A percentile compares a stretch with the other conserved stretches of the same genome.
These are phyloP conservation scores for Malus hybrid DNA, from an alignment of 331 rosid genomes.

Conservation along the genomic window DNA sequence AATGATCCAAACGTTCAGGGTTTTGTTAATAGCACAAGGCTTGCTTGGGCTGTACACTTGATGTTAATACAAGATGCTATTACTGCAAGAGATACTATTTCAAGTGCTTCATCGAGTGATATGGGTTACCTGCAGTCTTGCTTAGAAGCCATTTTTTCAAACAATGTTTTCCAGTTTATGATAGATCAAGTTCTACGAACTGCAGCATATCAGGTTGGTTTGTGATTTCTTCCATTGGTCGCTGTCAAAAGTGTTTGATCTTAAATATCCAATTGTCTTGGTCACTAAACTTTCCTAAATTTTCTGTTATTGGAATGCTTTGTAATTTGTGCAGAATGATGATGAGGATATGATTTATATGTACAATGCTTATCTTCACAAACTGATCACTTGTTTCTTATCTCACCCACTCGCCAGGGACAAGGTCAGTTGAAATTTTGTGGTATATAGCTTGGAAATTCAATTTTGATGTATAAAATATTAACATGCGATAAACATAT, in stretches of 20 bases:
- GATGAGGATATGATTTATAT: slow-evolving; percentile 92
- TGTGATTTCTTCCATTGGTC: neutral
- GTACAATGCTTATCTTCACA: slow-evolving; percentile 94
- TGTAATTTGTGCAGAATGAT: slow-evolving; percentile 59
- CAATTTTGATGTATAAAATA: neutral
- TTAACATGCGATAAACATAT: neutral
- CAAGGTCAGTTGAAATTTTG: slow-evolving; percentile 49
- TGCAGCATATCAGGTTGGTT: slow-evolving; percentile 82
- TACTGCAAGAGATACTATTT: slow-evolving; percentile 48
- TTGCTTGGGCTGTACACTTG: slow-evolving; percentile 91
- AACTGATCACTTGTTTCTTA: slow-evolving; percentile 79
- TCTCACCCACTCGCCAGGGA: slow-evolving; percentile 90
- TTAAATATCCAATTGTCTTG: neutral
- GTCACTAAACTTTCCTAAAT: neutral
- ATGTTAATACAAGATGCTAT: slow-evolving; percentile 63
- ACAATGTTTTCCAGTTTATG: slow-evolving; percentile 73
- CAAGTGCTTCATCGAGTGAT: slow-evolving; percentile 62
- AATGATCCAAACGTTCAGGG: slow-evolving; percentile 74
- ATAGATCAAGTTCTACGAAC: slow-evolving; percentile 73
- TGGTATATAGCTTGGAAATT: neutral
- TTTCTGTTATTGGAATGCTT: slow-evolving; percentile 8
- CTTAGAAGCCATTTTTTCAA: slow-evolving; percentile 73
- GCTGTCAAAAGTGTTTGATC: neutral
- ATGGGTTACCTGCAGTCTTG: slow-evolving; percentile 53
- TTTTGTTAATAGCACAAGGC: slow-evolving; percentile 62